Percentiles rank a stretch among this genome's conserved stretches.
Evolutionary conservation across 2,329 filamentous ascomycete genomes (phyloP).

Genomic region (Colletotrichum agaves): DNA sequence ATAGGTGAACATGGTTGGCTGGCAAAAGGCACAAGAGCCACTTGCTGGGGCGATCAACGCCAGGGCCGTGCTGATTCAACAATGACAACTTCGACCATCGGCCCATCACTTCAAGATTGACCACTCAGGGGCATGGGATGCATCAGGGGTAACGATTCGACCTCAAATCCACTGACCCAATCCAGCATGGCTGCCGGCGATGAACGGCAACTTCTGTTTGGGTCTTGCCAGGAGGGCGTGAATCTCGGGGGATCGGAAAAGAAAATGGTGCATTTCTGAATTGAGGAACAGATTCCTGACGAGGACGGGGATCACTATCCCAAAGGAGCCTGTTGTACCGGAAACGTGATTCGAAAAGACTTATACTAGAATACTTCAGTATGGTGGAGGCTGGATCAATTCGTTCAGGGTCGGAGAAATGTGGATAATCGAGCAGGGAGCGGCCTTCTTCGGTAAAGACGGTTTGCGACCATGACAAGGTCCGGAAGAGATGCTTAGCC

Average conservation of each 20-base stretch:
- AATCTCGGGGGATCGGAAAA: constrained; percentile 32
- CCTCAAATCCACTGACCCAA: constrained; percentile 8
- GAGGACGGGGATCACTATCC: constrained; percentile 49
- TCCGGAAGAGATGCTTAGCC: constrained; percentile 30
- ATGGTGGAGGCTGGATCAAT: constrained; percentile 26
- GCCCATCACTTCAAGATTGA: constrained; percentile 22
- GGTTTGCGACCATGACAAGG: constrained; percentile 41
- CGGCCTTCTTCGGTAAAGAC: constrained; percentile 41
- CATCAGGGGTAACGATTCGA: constrained; percentile 2
- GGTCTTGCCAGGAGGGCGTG: constrained; percentile 24
- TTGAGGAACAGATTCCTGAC: constrained; percentile 47
- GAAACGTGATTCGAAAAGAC: constrained; percentile 49
- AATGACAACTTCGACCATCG: constrained; percentile 28
- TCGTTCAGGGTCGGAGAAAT: constrained; percentile 27
- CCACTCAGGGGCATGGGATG: constrained; percentile 4
- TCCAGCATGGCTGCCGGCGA: constrained; percentile 8
- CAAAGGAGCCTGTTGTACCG: constrained; percentile 51
- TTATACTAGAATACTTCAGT: too few relatives aligned
- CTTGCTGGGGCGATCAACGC: constrained; percentile 31
- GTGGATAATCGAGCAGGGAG: constrained; percentile 27
- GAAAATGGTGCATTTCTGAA: constrained; percentile 46
- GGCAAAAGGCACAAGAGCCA: too few relatives aligned
- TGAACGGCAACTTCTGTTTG: constrained; percentile 12
- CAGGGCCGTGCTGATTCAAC: constrained; percentile 36
- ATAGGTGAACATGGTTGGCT: too few relatives aligned